Percentiles rank a stretch among this genome's conserved stretches.
Evolutionary conservation across 768 basidiomycete species (phyloP).

Genomic region (Albatrellus ellisii): DNA sequence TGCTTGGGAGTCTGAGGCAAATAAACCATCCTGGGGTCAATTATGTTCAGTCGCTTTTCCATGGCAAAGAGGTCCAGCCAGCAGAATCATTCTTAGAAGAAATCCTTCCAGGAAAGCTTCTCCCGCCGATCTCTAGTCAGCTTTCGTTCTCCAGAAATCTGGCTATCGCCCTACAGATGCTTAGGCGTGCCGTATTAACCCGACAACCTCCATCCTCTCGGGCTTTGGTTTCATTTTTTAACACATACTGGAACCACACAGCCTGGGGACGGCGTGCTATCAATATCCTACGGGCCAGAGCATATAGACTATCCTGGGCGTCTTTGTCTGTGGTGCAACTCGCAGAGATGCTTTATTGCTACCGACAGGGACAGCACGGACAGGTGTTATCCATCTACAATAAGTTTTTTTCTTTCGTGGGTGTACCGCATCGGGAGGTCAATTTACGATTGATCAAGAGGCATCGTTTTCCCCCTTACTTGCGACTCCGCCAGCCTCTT

Average conservation of each 20-base stretch:
- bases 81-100: background rate
- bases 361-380: slow-evolving; percentile 1
- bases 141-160: background rate
- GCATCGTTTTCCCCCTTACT: slow-evolving; percentile 1
- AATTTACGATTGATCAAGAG: background rate
- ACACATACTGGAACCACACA: slow-evolving; percentile 5
- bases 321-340: slow-evolving; percentile 7
- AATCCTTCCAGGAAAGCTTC: background rate
- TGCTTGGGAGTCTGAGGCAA: slow-evolving; percentile 19
- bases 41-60: background rate
- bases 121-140: slow-evolving; percentile 4
- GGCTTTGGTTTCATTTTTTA: slow-evolving; percentile 11
- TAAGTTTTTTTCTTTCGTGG: slow-evolving; percentile 36
- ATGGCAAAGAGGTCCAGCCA: background rate
- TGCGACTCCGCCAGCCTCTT: slow-evolving; percentile 13
- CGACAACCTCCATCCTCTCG: background rate
- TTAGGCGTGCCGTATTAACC: background rate
- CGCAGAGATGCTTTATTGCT: slow-evolving; percentile 18
- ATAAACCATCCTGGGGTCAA: slow-evolving; percentile 3
- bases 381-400: slow-evolving; percentile 25
- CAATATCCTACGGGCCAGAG: slow-evolving; percentile 4
- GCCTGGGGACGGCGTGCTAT: background rate
- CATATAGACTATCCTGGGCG: slow-evolving; percentile 2
- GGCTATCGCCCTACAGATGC: background rate
- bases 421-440: slow-evolving; percentile 28